A percentile compares a stretch with the other conserved stretches of the same genome.
phyloP scores from a whole-genome alignment of 2,329 filamentous ascomycete species.

The Neonectria ditissima region DNA sequence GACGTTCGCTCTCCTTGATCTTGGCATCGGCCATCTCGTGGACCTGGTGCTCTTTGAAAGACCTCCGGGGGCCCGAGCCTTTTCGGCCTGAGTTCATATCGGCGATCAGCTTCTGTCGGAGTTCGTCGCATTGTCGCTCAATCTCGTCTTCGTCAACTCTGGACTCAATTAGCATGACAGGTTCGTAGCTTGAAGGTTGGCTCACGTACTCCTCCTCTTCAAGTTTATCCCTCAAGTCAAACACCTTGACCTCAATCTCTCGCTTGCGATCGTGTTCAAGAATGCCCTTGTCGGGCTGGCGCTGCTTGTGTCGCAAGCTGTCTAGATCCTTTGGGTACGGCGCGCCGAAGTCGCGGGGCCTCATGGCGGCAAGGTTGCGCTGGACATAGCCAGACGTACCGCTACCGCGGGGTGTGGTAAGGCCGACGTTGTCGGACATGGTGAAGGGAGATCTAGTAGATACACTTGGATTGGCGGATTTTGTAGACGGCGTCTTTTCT shows the following conservation, averaged over 20 bases:
- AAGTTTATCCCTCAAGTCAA: constrained; percentile 89
- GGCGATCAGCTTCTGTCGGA: constrained; percentile 55
- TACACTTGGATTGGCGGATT: constrained; percentile 2
- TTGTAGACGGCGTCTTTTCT: neutral
- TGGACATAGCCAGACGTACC: constrained; percentile 98
- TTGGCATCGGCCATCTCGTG: constrained; percentile 97
- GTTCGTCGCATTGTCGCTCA: constrained; percentile 68
- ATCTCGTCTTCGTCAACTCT: constrained; percentile 92
- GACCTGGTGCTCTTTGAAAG: constrained; percentile 91
- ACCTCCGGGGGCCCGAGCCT: constrained; percentile 54
- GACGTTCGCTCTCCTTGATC: constrained; percentile 91
- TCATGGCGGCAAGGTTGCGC: constrained; percentile 90
- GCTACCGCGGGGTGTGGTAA: constrained; percentile 92
- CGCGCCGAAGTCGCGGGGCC: constrained; percentile 81
- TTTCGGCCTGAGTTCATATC: constrained; percentile 52
- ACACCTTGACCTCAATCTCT: constrained; percentile 91
- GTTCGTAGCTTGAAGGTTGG: neutral
- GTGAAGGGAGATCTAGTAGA: constrained; percentile 13
- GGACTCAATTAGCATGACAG: constrained; percentile 20
- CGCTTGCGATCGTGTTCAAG: constrained; percentile 94
- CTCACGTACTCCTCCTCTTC: constrained; percentile 82
- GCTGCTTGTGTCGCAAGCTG: constrained; percentile 77
- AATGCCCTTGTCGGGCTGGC: constrained; percentile 91
- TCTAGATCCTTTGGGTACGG: constrained; percentile 82
- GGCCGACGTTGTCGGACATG: constrained; percentile 98